Percentiles rank a stretch among this genome's conserved stretches.
Evolutionary conservation across 371 early-diverging fungal species (phyloP).

Genomic region (Mucor mucedo): DNA sequence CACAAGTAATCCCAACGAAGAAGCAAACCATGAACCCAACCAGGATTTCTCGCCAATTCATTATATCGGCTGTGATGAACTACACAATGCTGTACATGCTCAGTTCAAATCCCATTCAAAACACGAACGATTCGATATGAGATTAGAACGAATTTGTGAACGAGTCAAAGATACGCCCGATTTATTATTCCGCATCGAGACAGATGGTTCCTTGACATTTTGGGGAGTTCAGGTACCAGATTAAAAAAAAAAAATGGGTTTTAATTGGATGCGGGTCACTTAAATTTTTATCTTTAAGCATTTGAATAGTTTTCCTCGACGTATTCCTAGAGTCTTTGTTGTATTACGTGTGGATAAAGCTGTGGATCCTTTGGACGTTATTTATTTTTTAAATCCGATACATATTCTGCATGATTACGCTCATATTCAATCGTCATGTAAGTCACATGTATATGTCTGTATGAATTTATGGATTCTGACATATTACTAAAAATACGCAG

Average conservation of each 20-base stretch:
- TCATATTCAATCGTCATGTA: conserved; percentile 53
- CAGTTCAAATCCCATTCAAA: conserved; percentile 38
- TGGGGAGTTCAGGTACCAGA: conserved; percentile 73
- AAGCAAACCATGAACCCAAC: conserved; percentile 6
- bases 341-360: conserved; percentile 70
- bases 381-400: conserved; percentile 64
- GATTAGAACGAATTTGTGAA: conserved; percentile 58
- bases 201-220: conserved; percentile 74
- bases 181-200: conserved; percentile 71
- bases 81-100: conserved; percentile 52
- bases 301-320: conserved; percentile 63
- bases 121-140: conserved; percentile 38
- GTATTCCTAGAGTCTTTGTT: conserved; percentile 71
- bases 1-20: conserved; percentile 41
- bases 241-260: neutral
- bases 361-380: conserved; percentile 56
- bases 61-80: conserved; percentile 68
- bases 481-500: conserved; percentile 23
- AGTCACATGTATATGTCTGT: conserved; percentile 5
- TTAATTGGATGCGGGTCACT: neutral
- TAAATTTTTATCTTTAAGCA: conserved; percentile 31
- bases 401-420: conserved; percentile 62
- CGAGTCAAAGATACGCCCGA: conserved; percentile 79
- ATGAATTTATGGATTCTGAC: neutral
- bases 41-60: conserved; percentile 61